Base-by-base conservation (phyloP, 192 early-diverging fungal genomes). In the Diversispora eburnea region DNA sequence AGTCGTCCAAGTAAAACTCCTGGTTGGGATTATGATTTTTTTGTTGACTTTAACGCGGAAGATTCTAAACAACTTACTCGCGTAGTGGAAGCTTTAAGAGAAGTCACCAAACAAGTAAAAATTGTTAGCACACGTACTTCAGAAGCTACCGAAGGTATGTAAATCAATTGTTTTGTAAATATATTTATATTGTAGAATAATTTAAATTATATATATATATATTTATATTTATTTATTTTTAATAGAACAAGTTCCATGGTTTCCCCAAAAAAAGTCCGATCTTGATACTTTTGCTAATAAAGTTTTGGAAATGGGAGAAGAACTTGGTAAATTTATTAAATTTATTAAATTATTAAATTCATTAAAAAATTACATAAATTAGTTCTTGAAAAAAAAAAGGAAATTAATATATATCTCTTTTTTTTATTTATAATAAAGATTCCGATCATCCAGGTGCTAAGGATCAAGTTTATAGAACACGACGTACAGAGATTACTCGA, bases 361-460 rank as follows among this genome's bases (percentile, higher is more conserved):
- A 6, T 63, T 42, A 63, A 25, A 15, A 41, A 33, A 59, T 3
- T 3, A 17, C 22, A 33, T 2, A 63, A 63, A 10, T 41, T 41
- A 17, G 8, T 59, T 59, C 57, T 4, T 59, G 7, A 63, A 63
- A 63, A 63, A 33, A 63, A 42, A 60, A 60, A 60, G 10, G 42
- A 15, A 63, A 42, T 17, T 17, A 17, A 8, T 59, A 59, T 33
- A 33, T 33, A 33, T 33, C 0, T 33, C 2, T 33, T 33, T 33
- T 33, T 8, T 49, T 56, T 65, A 8, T 63, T 33, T 25, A 54
- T n/a, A 61, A 15, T 33, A 33, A 51, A 89, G 90, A 85, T 56
- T 88, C 92, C 47, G 96, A 98, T 78, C 96, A 98, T 77, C 96
- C 96, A 20, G 96, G 96, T 55, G 95, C 94, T 73, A 86, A 85